phyloP scores from a whole-genome alignment of 2,329 filamentous ascomycete genomes.

The Drechslerella dactyloides region DNA sequence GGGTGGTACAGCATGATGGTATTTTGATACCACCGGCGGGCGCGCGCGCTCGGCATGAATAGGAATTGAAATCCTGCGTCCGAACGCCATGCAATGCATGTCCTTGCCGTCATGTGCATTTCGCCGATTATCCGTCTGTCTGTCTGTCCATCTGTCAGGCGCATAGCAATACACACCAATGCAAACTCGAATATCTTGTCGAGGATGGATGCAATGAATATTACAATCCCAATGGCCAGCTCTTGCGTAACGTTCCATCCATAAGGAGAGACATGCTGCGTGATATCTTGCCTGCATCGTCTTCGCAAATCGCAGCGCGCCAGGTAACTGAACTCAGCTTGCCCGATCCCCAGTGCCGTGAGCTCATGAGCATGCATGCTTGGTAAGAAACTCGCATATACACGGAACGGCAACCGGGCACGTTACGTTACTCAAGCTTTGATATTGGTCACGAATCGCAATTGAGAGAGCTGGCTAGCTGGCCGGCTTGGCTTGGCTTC shows the following conservation, averaged over 20 bases:
- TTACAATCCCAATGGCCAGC: background rate
- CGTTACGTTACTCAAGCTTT: conserved; percentile 40
- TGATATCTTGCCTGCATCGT: conserved; percentile 12
- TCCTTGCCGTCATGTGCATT: too few species aligned
- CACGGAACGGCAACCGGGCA: conserved; percentile 25
- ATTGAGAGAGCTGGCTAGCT: conserved; percentile 10
- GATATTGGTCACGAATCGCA: background rate
- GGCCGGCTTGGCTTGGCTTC: background rate
- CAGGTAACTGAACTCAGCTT: conserved; percentile 7
- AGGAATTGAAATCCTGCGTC: too few species aligned
- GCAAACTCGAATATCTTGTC: too few species aligned
- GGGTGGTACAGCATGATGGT: background rate
- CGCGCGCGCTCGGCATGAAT: too few species aligned
- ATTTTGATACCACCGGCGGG: too few species aligned
- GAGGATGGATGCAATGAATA: too few species aligned
- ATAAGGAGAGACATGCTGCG: conserved; percentile 30
- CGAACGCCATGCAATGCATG: too few species aligned
- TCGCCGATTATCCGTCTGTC: too few species aligned
- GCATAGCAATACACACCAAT: too few species aligned
- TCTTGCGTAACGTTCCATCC: conserved; percentile 21
- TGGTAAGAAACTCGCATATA: conserved; percentile 14
- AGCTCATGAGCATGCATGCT: background rate
- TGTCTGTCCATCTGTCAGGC: too few species aligned
- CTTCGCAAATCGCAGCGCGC: conserved; percentile 15
- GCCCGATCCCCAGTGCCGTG: background rate